These are phyloP conservation scores for Jackrogersella minutella DNA, from an alignment of 495 filamentous ascomycete species.

Conservation along the genomic window DNA sequence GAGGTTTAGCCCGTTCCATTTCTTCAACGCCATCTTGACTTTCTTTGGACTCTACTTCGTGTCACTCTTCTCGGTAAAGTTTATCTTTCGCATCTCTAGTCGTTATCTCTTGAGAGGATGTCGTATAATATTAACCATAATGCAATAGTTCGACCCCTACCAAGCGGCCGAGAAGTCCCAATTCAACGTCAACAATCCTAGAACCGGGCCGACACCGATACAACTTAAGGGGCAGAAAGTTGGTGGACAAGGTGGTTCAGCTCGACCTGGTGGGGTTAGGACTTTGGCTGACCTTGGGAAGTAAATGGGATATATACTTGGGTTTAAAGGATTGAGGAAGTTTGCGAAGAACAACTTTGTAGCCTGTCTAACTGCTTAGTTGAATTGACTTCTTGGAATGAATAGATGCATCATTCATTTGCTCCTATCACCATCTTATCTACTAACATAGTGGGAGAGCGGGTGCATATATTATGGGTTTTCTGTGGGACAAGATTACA, in stretches of 20 bases:
- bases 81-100: neutral
- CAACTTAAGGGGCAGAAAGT: constrained; percentile 26
- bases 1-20: constrained; percentile 49
- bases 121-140: constrained; percentile 8
- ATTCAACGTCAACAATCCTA: constrained; percentile 65
- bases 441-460: too few relatives aligned
- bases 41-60: constrained; percentile 69
- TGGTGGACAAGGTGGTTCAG: constrained; percentile 37
- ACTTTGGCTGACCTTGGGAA: constrained; percentile 51
- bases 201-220: constrained; percentile 29
- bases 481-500: constrained; percentile 18
- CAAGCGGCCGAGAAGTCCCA: constrained; percentile 66
- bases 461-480: neutral
- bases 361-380: neutral
- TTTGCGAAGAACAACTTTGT: neutral
- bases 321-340: neutral
- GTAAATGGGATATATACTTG: neutral
- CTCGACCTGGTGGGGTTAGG: constrained; percentile 47
- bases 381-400: neutral
- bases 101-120: neutral
- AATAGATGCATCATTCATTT: neutral
- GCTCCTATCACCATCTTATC: neutral
- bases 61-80: constrained; percentile 62
- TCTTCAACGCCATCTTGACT: constrained; percentile 57
- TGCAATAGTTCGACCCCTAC: constrained; percentile 69